Conservation (phyloP, 2,329 filamentous ascomycete genomes). For the Periconia macrospinosa region DNA sequence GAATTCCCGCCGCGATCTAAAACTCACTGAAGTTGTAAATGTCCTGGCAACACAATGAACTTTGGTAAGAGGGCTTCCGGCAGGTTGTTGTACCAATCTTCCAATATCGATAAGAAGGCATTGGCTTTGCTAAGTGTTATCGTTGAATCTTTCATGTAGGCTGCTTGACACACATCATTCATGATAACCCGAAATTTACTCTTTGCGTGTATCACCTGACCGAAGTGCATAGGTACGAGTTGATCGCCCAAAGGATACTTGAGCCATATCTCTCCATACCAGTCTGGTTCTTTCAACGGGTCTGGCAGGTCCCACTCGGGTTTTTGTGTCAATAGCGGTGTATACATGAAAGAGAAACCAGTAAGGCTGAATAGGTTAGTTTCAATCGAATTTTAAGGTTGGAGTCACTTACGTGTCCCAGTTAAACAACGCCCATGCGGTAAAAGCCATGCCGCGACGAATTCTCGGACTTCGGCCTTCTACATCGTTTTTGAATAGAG, state of each 20-base stretch:
- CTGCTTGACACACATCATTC: neutral
- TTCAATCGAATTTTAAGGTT: too few species aligned
- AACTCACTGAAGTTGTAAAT: too few species aligned
- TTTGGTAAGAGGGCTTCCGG: neutral
- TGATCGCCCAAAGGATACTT: neutral
- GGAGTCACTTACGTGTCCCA: too few species aligned
- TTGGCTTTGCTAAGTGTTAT: conserved; percentile 8
- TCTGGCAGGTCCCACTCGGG: conserved; percentile 14
- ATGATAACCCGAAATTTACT: too few species aligned
- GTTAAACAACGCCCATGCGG: too few species aligned
- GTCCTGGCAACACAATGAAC: too few species aligned
- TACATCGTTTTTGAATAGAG: neutral
- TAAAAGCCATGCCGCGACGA: too few species aligned
- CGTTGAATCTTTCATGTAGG: neutral
- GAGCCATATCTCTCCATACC: conserved; percentile 18
- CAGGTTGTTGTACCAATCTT: neutral
- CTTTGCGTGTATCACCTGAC: too few species aligned
- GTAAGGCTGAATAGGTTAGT: neutral
- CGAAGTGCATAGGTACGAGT: too few species aligned
- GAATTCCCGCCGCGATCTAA: too few species aligned
- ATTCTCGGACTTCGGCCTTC: too few species aligned
- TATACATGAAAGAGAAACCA: conserved; percentile 4
- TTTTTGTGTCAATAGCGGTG: conserved; percentile 1
- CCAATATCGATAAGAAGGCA: conserved; percentile 5
- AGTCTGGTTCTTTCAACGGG: conserved; percentile 5